Conservation (phyloP, 2,329 filamentous ascomycete species). For the Colletotrichum sp. region DNA sequence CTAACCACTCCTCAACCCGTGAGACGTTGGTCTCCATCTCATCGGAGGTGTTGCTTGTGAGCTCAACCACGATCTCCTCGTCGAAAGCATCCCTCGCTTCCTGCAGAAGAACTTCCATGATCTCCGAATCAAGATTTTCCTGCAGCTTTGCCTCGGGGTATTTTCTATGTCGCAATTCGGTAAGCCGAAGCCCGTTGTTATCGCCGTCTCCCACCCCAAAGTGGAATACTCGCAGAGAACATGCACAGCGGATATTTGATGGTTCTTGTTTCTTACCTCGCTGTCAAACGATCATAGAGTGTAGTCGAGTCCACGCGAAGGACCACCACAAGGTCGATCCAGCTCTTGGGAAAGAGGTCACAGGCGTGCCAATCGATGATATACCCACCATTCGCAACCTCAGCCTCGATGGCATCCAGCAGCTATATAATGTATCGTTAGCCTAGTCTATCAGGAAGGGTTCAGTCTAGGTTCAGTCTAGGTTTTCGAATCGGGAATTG, state of each 20-base stretch:
- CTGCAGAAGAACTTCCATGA: conserved; percentile 92
- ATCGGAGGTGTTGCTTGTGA: conserved; percentile 80
- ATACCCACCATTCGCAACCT: conserved; percentile 78
- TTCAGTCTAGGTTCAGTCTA: not conserved
- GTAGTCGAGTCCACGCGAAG: conserved; percentile 79
- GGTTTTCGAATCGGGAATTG: not conserved
- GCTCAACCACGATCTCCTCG: conserved; percentile 85
- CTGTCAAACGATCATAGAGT: conserved; percentile 83
- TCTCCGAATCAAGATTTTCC: conserved; percentile 96
- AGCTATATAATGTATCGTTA: conserved; percentile 55
- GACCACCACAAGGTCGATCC: conserved; percentile 95
- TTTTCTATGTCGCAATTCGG: conserved; percentile 53
- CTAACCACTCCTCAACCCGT: conserved; percentile 81
- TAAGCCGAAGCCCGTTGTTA: not conserved
- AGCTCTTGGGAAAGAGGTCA: conserved; percentile 89
- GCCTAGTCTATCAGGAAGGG: not conserved
- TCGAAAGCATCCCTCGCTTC: conserved; percentile 90
- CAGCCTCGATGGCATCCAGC: conserved; percentile 86
- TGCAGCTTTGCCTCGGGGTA: conserved; percentile 89
- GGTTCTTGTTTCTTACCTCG: conserved; percentile 57
- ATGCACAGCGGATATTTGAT: not conserved
- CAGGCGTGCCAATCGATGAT: conserved; percentile 99
- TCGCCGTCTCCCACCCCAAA: not conserved
- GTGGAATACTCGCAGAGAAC: not conserved
- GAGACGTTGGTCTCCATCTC: conserved; percentile 91